phyloP scores from a whole-genome alignment of 202 grass and related monocot genomes.

The Tripidium arundinaceum region DNA sequence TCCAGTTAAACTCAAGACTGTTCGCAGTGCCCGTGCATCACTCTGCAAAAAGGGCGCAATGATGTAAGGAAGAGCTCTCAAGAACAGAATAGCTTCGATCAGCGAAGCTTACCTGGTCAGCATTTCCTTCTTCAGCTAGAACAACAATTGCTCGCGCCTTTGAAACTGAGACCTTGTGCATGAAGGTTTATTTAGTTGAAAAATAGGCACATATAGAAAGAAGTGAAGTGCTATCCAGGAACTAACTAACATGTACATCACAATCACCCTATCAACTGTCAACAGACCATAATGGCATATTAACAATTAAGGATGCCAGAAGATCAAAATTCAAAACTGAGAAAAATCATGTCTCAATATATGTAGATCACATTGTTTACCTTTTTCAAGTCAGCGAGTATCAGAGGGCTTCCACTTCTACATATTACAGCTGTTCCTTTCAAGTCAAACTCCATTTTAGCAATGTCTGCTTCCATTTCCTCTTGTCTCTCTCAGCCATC shows the following conservation, averaged over 20 bases:
- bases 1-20: conserved; percentile 75
- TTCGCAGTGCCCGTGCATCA: conserved; percentile 70
- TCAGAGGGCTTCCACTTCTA: conserved; percentile 76
- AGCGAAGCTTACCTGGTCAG: conserved; percentile 52
- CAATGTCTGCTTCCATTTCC: conserved; percentile 85
- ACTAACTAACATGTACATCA: conserved; percentile 25
- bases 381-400: conserved; percentile 83
- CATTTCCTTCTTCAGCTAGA: conserved; percentile 83
- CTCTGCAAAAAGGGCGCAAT: conserved; percentile 44
- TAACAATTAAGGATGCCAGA: not conserved
- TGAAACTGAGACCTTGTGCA: conserved; percentile 73
- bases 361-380: conserved; percentile 43
- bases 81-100: conserved; percentile 16
- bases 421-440: conserved; percentile 83
- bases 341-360: not conserved
- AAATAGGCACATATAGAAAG: not conserved
- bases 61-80: not conserved
- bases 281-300: not conserved
- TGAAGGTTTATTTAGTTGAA: conserved; percentile 25
- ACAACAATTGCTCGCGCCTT: conserved; percentile 74
- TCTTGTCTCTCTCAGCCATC: conserved; percentile 76
- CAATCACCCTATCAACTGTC: conserved; percentile 19
- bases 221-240: conserved; percentile 4
- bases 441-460: conserved; percentile 82
- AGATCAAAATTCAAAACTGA: not conserved